Percentiles rank a stretch among this genome's conserved stretches.
phyloP scores from a whole-genome alignment of 305 asterid genomes.

The Solanum aculeatissimum region DNA sequence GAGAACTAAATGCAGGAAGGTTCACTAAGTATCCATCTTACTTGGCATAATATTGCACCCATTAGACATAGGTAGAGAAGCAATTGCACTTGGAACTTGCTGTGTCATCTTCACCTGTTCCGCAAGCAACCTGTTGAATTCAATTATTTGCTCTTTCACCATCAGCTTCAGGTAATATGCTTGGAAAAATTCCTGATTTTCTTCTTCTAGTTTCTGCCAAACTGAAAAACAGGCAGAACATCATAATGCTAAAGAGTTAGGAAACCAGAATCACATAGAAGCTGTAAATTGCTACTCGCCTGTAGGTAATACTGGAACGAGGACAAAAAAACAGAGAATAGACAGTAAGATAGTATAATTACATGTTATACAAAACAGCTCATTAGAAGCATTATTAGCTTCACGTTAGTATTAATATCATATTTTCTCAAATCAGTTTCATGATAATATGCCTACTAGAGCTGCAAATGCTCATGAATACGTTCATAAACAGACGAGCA shows the following conservation, averaged over 20 bases:
- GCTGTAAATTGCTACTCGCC: background rate
- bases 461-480: background rate
- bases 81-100: constrained; percentile 30
- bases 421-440: background rate
- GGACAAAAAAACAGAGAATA: background rate
- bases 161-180: constrained; percentile 60
- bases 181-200: constrained; percentile 74
- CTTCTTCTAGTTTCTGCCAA: constrained; percentile 77
- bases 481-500: background rate
- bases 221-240: constrained; percentile 38
- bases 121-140: constrained; percentile 65
- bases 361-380: background rate
- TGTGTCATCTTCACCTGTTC: constrained; percentile 55
- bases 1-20: background rate
- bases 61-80: constrained; percentile 45
- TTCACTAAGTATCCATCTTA: constrained; percentile 26
- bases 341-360: background rate
- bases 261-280: background rate
- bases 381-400: background rate
- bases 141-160: constrained; percentile 71
- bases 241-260: background rate
- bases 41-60: constrained; percentile 60
- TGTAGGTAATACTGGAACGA: background rate
- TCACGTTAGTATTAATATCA: background rate
- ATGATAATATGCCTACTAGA: background rate